Evolutionary conservation across 2,329 filamentous ascomycete genomes (phyloP).

Genomic region (Aspergillus floridensis): DNA sequence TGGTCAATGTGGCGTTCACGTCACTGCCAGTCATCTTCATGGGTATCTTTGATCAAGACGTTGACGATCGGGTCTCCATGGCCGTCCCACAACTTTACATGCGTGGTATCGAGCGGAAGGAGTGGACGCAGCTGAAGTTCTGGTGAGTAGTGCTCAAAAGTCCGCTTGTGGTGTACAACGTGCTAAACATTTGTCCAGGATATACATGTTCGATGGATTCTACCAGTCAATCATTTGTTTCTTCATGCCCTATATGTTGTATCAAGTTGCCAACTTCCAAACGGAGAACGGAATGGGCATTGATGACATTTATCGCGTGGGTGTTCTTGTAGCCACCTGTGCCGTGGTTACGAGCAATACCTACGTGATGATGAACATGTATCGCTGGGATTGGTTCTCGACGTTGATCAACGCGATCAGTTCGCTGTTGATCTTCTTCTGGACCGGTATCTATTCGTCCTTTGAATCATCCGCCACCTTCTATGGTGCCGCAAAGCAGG

Average conservation of each 20-base stretch:
- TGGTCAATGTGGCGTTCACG: conserved; percentile 6
- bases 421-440: conserved; percentile 6
- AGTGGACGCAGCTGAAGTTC: conserved; percentile 8
- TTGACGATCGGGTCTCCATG: conserved; percentile 6
- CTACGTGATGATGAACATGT: conserved; percentile 9
- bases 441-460: conserved; percentile 5
- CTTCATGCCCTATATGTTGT: conserved; percentile 6
- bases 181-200: not conserved
- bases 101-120: conserved; percentile 6
- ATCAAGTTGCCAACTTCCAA: conserved; percentile 3
- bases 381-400: conserved; percentile 5
- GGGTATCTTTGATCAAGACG: conserved; percentile 5
- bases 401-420: conserved; percentile 4
- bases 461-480: not conserved
- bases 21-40: conserved; percentile 5
- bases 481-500: not conserved
- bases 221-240: conserved; percentile 6
- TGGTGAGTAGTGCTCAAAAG: not conserved
- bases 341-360: conserved; percentile 4
- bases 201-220: conserved; percentile 6
- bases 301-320: conserved; percentile 1
- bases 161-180: no score
- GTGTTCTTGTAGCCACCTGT: conserved; percentile 5
- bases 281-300: conserved; percentile 4
- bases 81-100: conserved; percentile 6